Base-by-base conservation (phyloP, 1,139 yeast species). In the Candida smagusa region DNA sequence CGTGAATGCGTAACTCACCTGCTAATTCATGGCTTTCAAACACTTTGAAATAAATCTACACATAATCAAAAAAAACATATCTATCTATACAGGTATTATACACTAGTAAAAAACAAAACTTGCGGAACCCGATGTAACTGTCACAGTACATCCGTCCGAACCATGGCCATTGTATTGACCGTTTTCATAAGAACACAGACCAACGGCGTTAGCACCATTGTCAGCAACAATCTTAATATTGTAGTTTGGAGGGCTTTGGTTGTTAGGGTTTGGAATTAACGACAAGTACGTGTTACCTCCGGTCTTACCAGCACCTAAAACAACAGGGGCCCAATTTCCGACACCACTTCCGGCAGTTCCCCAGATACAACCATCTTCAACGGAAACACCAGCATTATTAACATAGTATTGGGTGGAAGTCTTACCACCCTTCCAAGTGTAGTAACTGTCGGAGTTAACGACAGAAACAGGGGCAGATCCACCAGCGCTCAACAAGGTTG, bases 261-360 rank as follows among this genome's bases (percentile, higher is more conserved):
- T 84, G 73, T 84, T 84, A 54, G 92, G 92, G 65, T 84, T 84
- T 61, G 90, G 90, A 68, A 84, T 84, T 66, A 84, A 72, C 2
- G 90, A 83, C 54, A 84, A 68, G 70, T 84, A 84, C 38, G 86
- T 72, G 52, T 75, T 70, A 50, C 84, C 85, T 49, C 61, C 61
- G 40, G 75, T 64, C 53, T 66, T 69, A 61, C 92, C 90, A 44
- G 90, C 86, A 65, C 92, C 92, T 50, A 83, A 71, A 55, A 77
- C 81, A 52, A 84, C 74, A 55, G 90, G 90, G 40, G 90, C 88
- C 89, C 90, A 84, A 77, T 84, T 84, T 70, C 92, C 92, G 46
- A 80, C 67, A 51, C 78, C 81, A 33, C 81, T 68, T 40, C 84
- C 82, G 4, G 65, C 49, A 44, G 71, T 60, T 62, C 90, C 87